Percentiles rank a stretch among this genome's conserved stretches.
These are phyloP conservation scores for Talaromyces verruculosus DNA, from an alignment of 2,329 filamentous ascomycete species.

Conservation along the genomic window DNA sequence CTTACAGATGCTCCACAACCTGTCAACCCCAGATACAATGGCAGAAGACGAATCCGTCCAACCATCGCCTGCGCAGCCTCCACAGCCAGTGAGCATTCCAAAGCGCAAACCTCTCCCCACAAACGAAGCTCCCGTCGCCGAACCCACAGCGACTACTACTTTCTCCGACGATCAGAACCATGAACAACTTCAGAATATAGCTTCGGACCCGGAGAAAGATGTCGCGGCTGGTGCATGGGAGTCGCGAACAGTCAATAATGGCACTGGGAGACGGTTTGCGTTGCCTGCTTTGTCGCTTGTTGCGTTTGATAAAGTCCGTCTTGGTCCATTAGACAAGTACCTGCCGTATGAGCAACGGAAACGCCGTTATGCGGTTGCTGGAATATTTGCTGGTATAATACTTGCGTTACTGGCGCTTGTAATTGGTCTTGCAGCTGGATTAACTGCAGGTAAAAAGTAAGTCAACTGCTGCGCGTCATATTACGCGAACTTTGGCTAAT, in stretches of 20 bases:
- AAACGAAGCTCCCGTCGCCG: neutral
- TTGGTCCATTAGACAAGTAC: slow-evolving; percentile 20
- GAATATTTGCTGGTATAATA: slow-evolving; percentile 14
- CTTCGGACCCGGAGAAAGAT: slow-evolving; percentile 10
- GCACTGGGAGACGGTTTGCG: neutral
- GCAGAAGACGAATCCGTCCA: slow-evolving; percentile 1
- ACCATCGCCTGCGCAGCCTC: neutral
- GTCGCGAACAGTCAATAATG: neutral
- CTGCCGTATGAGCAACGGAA: slow-evolving; percentile 21
- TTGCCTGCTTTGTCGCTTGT: slow-evolving; percentile 11
- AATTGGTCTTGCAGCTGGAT: slow-evolving; percentile 37
- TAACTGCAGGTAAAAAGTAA: slow-evolving; percentile 27
- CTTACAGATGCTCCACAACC: slow-evolving; percentile 10
- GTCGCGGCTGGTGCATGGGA: neutral
- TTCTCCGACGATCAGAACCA: neutral
- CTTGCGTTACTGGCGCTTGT: slow-evolving; percentile 33
- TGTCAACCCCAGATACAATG: neutral
- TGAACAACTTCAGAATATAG: neutral
- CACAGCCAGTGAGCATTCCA: slow-evolving; percentile 3
- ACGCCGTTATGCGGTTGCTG: slow-evolving; percentile 20
- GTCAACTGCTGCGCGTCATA: neutral
- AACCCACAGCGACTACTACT: neutral
- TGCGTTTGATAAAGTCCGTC: slow-evolving; percentile 12
- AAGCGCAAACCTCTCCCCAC: slow-evolving; percentile 20
- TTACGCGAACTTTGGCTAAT: neutral